phyloP scores from a whole-genome alignment of 176 grass and related monocot species.

The Raddia guianensis region DNA sequence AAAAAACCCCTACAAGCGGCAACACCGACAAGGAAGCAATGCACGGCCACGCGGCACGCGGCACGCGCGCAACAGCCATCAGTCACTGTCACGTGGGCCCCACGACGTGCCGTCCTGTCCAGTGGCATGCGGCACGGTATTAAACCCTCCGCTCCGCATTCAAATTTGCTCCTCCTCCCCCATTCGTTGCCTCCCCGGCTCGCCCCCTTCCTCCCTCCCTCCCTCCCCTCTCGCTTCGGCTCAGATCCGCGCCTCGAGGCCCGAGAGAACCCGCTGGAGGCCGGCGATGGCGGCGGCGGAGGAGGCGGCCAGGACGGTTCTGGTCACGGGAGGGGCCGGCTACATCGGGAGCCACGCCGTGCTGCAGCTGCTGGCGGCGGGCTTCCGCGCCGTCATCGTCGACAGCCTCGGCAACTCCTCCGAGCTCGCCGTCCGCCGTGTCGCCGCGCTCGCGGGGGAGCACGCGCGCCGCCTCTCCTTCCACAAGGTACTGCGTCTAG shows the following conservation, averaged over 20 bases:
- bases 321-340: constrained; percentile 84
- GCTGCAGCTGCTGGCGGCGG: constrained; percentile 74
- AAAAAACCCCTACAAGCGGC: background rate
- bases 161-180: constrained; percentile 45
- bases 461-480: constrained; percentile 54
- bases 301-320: constrained; percentile 54
- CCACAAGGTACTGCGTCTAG: constrained; percentile 57
- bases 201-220: background rate
- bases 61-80: background rate
- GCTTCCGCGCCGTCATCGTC: constrained; percentile 65
- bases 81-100: constrained; percentile 34
- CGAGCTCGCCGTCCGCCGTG: constrained; percentile 66
- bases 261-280: background rate
- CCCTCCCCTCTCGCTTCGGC: constrained; percentile 10
- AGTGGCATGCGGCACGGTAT: constrained; percentile 41
- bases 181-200: constrained; percentile 14
- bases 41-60: background rate
- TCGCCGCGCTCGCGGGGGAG: constrained; percentile 69
- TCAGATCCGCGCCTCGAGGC: constrained; percentile 41
- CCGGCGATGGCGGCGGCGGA: constrained; percentile 33
- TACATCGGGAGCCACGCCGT: constrained; percentile 99
- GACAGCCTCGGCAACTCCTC: constrained; percentile 91
- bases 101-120: constrained; percentile 32
- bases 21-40: background rate
- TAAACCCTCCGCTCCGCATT: constrained; percentile 39